Base-by-base conservation (phyloP, 257 asterid species). In the Solanum corneliomulleri region DNA sequence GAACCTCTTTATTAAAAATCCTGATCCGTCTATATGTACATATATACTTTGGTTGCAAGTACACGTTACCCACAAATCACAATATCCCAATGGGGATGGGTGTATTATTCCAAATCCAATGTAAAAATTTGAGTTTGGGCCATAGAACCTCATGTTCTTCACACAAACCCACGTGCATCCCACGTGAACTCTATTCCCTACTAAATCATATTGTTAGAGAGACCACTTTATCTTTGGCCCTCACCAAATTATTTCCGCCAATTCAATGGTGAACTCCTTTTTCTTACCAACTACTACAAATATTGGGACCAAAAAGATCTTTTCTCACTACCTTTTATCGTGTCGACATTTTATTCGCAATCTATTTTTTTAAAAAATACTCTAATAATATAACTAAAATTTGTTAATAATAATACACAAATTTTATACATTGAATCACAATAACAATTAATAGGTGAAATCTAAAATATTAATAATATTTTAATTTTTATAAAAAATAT, bases 1-100 rank as follows among this genome's bases (percentile, higher is more conserved):
- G 1, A 3, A 3, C 0, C 35, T 5, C 5, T 3, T 33, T 33
- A 33, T 33, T 33, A 0, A 33, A 33, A 33, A 33, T 33, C 1
- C 0, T 33, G 35, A 3, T 33, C 35, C 1, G 35, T 33, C 35
- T 3, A 3, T 33, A 33, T 0, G 5, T 33, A 33, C 16, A 27
- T 66, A 25, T 5, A 66, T 66, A 25, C 20, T 23, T 21, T 14
- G 20, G 6, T 47, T 47, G 56, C 56, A 60, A n/a, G 41, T 29
- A 20, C 41, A 2, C 18, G 23, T 70, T 70, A 33, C 78, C 45
- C 78, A 33, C 31, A 29, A 29, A 29, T 29, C 31, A 29, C 45
- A 9, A 14, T 9, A 45, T 71, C 7, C 45, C 45, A 16, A 35
- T 18, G 15, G 25, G 25, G 14, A 62, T 62, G 69, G 69, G 31